Evolutionary conservation across 768 basidiomycete species (phyloP).

Genomic region (Serpula lacrymans): DNA sequence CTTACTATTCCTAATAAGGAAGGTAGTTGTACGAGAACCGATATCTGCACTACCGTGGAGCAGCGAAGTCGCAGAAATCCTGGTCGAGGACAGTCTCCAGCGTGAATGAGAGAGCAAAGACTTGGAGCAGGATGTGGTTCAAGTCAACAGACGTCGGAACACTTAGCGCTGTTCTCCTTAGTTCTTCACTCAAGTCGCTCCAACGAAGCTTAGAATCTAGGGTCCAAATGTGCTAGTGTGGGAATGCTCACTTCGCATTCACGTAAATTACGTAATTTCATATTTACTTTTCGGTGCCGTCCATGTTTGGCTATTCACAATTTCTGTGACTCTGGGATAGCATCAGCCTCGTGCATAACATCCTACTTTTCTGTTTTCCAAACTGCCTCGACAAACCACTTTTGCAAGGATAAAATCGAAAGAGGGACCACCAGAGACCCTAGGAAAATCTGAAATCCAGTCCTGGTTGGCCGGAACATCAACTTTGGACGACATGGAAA

Average conservation of each 20-base stretch:
- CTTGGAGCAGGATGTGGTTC: conserved; percentile 2
- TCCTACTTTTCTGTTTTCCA: too few species aligned
- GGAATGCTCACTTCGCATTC: too few species aligned
- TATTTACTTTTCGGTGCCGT: conserved; percentile 1
- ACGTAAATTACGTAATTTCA: conserved; percentile 2
- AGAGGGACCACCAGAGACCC: conserved; percentile 32
- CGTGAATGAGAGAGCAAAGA: background rate
- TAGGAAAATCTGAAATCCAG: conserved; percentile 50
- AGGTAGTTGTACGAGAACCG: too few species aligned
- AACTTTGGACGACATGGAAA: conserved; percentile 26
- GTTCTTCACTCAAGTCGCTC: conserved; percentile 7
- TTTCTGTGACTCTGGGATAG: conserved; percentile 1
- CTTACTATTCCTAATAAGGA: too few species aligned
- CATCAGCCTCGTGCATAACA: background rate
- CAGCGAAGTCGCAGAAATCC: too few species aligned
- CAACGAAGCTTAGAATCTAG: conserved; percentile 6
- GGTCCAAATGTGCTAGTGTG: conserved; percentile 9
- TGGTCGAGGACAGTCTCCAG: background rate
- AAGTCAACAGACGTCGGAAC: conserved; percentile 8
- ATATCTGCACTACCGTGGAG: too few species aligned
- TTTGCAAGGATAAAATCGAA: conserved; percentile 50
- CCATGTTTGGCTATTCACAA: background rate
- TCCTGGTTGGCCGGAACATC: conserved; percentile 59
- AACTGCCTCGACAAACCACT: conserved; percentile 31
- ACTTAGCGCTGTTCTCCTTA: conserved; percentile 7